phyloP scores from a whole-genome alignment of 345 rosid genomes.

The Angophora floribunda region DNA sequence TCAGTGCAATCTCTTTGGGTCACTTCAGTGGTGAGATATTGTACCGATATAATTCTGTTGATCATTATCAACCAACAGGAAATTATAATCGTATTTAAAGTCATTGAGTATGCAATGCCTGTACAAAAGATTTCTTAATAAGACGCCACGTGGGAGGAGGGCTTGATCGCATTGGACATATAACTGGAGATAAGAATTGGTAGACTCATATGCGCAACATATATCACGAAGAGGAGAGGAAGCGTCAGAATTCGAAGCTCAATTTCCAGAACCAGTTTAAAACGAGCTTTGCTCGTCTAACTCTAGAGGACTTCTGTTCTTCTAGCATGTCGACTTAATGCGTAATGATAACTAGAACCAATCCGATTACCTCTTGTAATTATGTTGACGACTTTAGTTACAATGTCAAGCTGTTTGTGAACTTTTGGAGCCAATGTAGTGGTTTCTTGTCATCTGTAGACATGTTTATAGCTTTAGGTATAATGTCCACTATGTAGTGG shows the following conservation, averaged over 20 bases:
- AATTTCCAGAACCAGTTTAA: not conserved
- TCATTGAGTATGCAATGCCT: not conserved
- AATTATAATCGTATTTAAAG: not conserved
- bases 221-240: not conserved
- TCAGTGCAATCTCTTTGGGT: not conserved
- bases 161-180: not conserved
- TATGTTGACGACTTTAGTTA: not conserved
- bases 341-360: not conserved
- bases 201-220: not conserved
- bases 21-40: not conserved
- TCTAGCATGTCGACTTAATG: not conserved
- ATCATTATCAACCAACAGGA: not conserved
- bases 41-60: not conserved
- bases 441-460: not conserved
- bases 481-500: not conserved
- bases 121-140: not conserved
- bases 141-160: not conserved
- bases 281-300: not conserved
- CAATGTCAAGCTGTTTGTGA: not conserved
- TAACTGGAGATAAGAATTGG: not conserved
- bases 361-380: not conserved
- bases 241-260: not conserved
- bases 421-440: not conserved
- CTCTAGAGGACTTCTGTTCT: not conserved
- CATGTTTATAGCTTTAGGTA: not conserved